Percentiles rank a stretch among this genome's conserved stretches.
Evolutionary conservation across 2,329 filamentous ascomycete genomes (phyloP).

Genomic region (Simplicillium sp.): DNA sequence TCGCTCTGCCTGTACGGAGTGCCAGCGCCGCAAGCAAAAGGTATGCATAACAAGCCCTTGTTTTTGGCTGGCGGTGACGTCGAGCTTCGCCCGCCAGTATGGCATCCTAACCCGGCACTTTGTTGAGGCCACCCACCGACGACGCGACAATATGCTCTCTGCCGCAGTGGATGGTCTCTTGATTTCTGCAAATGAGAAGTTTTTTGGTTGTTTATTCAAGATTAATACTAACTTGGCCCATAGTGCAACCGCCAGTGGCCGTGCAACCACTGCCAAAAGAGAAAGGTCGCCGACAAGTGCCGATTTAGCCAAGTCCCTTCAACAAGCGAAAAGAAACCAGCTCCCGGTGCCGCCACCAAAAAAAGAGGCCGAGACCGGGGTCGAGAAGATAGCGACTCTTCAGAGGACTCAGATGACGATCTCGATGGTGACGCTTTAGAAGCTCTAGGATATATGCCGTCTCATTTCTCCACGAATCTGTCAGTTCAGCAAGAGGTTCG

Average conservation of each 20-base stretch:
- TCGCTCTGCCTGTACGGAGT: conserved; percentile 33
- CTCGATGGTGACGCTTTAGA: conserved; percentile 18
- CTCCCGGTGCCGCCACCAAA: not conserved
- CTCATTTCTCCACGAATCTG: conserved; percentile 20
- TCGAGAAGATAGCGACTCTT: conserved; percentile 5
- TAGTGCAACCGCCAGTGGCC: conserved; percentile 30
- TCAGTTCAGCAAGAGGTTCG: conserved; percentile 14
- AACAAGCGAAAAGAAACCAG: conserved; percentile 9
- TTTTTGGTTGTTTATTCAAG: not conserved
- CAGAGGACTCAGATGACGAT: conserved; percentile 6
- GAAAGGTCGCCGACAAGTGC: conserved; percentile 26
- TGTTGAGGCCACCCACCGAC: too few relatives aligned
- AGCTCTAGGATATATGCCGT: conserved; percentile 23
- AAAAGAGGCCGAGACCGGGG: conserved; percentile 8
- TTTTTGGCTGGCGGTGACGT: not conserved
- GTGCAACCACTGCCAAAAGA: conserved; percentile 28
- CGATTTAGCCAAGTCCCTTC: conserved; percentile 16
- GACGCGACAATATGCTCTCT: too few relatives aligned
- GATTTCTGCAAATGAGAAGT: too few relatives aligned
- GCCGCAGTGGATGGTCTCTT: too few relatives aligned
- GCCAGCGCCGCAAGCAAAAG: conserved; percentile 28
- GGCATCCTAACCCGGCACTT: too few relatives aligned
- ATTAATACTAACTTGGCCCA: conserved; percentile 5
- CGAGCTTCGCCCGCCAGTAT: too few relatives aligned
- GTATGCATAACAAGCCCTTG: conserved; percentile 8